Evolutionary conservation across 352 stramenopile species (phyloP).

Genomic region (Pythium guiyangense): DNA sequence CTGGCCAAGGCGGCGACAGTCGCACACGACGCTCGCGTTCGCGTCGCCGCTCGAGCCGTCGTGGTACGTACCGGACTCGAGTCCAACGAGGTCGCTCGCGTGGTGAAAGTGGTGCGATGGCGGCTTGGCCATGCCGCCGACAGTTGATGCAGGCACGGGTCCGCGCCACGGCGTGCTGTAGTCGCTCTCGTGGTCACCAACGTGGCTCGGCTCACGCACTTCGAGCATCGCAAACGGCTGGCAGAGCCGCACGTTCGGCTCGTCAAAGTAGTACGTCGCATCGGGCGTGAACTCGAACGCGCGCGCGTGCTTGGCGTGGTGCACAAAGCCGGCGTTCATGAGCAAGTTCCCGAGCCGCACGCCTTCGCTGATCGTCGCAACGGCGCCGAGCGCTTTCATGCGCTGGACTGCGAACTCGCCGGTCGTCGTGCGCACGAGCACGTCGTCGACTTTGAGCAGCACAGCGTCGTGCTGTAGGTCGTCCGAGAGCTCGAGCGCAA

Average conservation of each 20-base stretch:
- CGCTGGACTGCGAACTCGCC: slow-evolving; percentile 17
- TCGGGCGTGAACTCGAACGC: slow-evolving; percentile 19
- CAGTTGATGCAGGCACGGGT: not conserved
- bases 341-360: slow-evolving; percentile 34
- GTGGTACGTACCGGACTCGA: not conserved
- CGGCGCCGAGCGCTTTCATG: slow-evolving; percentile 10
- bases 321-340: slow-evolving; percentile 27
- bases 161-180: not conserved
- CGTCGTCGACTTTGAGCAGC: slow-evolving; percentile 1
- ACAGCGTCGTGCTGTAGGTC: slow-evolving; percentile 10
- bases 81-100: not conserved
- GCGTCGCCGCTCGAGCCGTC: slow-evolving; percentile 2
- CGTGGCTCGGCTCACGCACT: not conserved
- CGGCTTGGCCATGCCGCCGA: too few species aligned
- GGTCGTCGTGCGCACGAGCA: slow-evolving; percentile 18
- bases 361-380: slow-evolving; percentile 15
- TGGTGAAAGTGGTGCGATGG: too few species aligned
- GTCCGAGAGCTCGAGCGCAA: slow-evolving; percentile 20
- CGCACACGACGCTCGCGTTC: slow-evolving; percentile 12
- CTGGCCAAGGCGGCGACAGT: slow-evolving; percentile 27
- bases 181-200: not conserved
- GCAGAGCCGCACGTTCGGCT: slow-evolving; percentile 19
- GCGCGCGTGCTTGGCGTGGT: slow-evolving; percentile 26
- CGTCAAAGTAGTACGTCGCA: slow-evolving; percentile 27
- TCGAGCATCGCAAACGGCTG: slow-evolving; percentile 25